These are phyloP conservation scores for Huntiella omanensis DNA, from an alignment of 2,329 filamentous ascomycete species.

Conservation along the genomic window DNA sequence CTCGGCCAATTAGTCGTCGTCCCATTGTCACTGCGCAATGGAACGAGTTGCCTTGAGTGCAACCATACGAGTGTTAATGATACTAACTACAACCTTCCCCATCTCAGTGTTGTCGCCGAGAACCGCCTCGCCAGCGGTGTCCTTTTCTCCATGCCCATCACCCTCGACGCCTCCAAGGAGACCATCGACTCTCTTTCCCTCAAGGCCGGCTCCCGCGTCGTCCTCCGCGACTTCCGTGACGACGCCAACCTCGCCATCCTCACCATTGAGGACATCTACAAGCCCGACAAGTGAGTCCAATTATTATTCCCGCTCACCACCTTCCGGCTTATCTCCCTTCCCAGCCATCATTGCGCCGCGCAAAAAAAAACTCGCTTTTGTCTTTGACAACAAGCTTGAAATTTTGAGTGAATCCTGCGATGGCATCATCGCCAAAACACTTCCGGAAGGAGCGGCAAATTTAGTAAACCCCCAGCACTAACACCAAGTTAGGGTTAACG, in stretches of 20 bases:
- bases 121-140: constrained; percentile 73
- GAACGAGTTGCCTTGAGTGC: no score
- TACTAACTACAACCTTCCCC: constrained; percentile 1
- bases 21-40: not conserved
- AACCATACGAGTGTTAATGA: not conserved
- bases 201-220: constrained; percentile 64
- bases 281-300: constrained; percentile 61
- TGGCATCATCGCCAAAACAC: constrained; percentile 10
- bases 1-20: not conserved
- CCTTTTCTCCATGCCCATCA: constrained; percentile 95
- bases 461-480: constrained; percentile 9
- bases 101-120: constrained; percentile 61
- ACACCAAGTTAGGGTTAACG: constrained; percentile 42
- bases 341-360: not conserved
- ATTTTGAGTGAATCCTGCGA: constrained; percentile 9
- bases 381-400: not conserved
- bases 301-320: not conserved
- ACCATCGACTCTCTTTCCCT: constrained; percentile 57
- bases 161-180: constrained; percentile 62
- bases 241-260: constrained; percentile 92
- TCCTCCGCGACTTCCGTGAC: constrained; percentile 87
- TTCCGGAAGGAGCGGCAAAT: constrained; percentile 1
- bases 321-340: not conserved
- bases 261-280: constrained; percentile 89
- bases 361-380: not conserved